Base-by-base conservation (phyloP, 192 early-diverging fungal species). In the Linnemannia exigua region DNA sequence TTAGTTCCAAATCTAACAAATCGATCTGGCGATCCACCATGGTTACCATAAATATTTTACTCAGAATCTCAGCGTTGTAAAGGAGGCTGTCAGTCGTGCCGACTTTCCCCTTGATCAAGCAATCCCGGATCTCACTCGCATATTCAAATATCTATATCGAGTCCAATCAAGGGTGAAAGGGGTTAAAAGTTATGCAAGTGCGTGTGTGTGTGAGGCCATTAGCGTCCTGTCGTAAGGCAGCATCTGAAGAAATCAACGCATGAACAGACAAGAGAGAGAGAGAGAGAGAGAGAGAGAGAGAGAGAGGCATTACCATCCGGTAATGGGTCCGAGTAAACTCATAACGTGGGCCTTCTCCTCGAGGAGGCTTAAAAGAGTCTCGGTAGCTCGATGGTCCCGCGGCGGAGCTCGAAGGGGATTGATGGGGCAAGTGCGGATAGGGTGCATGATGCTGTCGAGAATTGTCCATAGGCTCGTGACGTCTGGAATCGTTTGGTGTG, bases 31-130 rank as follows among this genome's bases (percentile, higher is more conserved):
- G 35, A 25, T 28, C 1, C 35, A 25, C 44, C 33, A 31, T 46
- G 47, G 5, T 41, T 79, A 85, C 82, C 82, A 85, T 75, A 72
- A 85, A 85, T 12, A 85, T 74, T 54, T 85, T 85, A 77, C 77
- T 85, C 50, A 85, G 31, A 70, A 85, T 85, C 52, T 85, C 82
- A 41, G 82, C 77, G 52, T 79, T 85, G 48, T 85, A 79, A 31
- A 85, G 72, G 67, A 85, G 73, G n/a, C 82, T 73, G 79, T 85
- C 82, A 12, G 77, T 79, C 38, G 77, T 51, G 51, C 82, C 82
- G 20, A 52, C 68, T 54, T 79, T 85, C 25, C 82, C 82, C 69
- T 85, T 85, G 68, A 85, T 69, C 37, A 85, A 79, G 47, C 82
- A 85, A 33, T 85, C 82, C 17, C 77, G 82, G 47, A 85, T 77